Conservation (phyloP, 139 green algal genomes). For the Haematococcus lacustris region DNA sequence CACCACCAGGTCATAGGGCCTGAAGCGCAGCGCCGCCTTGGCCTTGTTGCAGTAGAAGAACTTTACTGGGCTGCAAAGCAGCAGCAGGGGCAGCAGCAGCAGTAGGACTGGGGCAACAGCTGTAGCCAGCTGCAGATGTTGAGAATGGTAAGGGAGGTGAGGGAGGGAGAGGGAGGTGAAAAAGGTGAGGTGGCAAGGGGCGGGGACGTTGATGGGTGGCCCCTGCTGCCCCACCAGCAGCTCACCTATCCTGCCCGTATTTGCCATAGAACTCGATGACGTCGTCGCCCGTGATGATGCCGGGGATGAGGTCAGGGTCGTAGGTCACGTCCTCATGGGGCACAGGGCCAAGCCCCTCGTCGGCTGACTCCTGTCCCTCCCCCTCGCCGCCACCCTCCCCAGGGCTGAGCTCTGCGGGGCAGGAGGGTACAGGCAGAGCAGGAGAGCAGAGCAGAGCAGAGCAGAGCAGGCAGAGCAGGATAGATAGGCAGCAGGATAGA, state of each 20-base stretch:
- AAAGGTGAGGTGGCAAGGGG: neutral
- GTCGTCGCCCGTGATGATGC: constrained; percentile 60
- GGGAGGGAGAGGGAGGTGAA: too few species aligned
- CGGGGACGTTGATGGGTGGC: neutral
- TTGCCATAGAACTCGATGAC: constrained; percentile 69
- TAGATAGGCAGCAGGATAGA: too few species aligned
- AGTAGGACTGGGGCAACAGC: too few species aligned
- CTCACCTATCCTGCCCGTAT: constrained; percentile 56
- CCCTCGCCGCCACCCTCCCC: neutral
- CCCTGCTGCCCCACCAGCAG: neutral
- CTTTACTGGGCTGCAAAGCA: constrained; percentile 44
- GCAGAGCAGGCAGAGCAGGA: too few species aligned
- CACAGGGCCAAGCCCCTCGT: neutral
- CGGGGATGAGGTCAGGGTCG: constrained; percentile 36
- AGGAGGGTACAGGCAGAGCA: too few species aligned
- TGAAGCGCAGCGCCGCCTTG: constrained; percentile 38
- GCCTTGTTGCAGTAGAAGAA: constrained; percentile 78
- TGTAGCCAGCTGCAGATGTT: too few species aligned
- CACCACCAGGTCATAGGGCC: constrained; percentile 69
- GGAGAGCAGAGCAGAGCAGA: too few species aligned
- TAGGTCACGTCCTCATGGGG: constrained; percentile 12
- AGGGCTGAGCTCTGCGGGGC: neutral
- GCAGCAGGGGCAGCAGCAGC: neutral
- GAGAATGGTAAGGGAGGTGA: too few species aligned
- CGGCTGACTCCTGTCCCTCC: neutral